Conservation (phyloP, 805 yeast genomes). For the Candida sithepensis region DNA sequence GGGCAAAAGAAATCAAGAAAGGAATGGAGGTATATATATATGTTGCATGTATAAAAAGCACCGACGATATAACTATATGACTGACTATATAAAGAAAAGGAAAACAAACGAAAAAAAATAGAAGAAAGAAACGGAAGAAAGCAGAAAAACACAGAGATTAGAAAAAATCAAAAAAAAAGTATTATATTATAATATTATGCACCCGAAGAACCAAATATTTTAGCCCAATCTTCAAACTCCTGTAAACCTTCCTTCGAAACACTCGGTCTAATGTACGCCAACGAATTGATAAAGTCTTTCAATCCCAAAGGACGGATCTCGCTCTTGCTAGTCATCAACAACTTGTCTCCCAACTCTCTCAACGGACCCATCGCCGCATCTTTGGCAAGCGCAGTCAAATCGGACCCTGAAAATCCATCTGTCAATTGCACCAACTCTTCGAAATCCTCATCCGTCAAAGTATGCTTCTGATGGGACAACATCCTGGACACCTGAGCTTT, state of each 20-base stretch:
- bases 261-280: constrained; percentile 80
- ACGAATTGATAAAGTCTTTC: constrained; percentile 70
- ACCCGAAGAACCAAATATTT: constrained; percentile 82
- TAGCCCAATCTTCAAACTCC: constrained; percentile 87
- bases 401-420: constrained; percentile 77
- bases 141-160: neutral
- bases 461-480: constrained; percentile 67
- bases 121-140: neutral
- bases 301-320: constrained; percentile 73
- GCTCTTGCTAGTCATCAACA: constrained; percentile 64
- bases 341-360: constrained; percentile 81
- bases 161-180: neutral
- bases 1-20: too few relatives aligned
- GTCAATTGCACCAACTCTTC: constrained; percentile 61
- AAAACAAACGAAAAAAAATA: neutral
- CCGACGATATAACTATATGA: too few relatives aligned
- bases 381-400: constrained; percentile 87
- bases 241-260: constrained; percentile 78
- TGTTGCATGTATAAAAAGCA: too few relatives aligned
- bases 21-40: too few relatives aligned
- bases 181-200: constrained; percentile 45
- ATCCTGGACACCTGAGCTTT: constrained; percentile 65
- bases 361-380: constrained; percentile 99
- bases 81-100: neutral
- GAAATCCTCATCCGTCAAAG: constrained; percentile 60